These are phyloP conservation scores for Termitomyces sp. DNA, from an alignment of 768 basidiomycete species.

Conservation along the genomic window DNA sequence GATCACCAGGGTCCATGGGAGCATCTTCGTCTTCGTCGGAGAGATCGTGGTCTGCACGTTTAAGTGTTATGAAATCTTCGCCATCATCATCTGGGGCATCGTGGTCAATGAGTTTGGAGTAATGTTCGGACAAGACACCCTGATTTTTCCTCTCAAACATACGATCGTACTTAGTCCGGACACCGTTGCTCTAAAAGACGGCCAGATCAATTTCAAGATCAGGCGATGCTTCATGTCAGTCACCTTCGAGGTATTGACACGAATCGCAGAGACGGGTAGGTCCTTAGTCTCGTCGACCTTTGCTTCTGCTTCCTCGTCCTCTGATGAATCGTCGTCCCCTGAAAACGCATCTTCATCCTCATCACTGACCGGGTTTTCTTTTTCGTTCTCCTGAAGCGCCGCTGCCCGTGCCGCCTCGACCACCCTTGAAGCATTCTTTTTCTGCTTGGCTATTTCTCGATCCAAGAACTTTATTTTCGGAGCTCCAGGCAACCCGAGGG, in stretches of 20 bases:
- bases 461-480: slow-evolving; percentile 91
- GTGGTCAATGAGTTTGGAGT: slow-evolving; percentile 81
- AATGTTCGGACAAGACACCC: slow-evolving; percentile 85
- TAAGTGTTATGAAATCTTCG: slow-evolving; percentile 92
- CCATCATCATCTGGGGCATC: slow-evolving; percentile 35
- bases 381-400: slow-evolving; percentile 15
- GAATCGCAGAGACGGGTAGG: slow-evolving; percentile 2
- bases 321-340: background rate
- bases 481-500: slow-evolving; percentile 88
- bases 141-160: slow-evolving; percentile 99
- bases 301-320: slow-evolving; percentile 19
- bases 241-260: slow-evolving; percentile 36
- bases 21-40: slow-evolving; percentile 24
- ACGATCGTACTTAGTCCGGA: slow-evolving; percentile 92
- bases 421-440: slow-evolving; percentile 66
- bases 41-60: slow-evolving; percentile 84
- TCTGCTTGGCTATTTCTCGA: slow-evolving; percentile 61
- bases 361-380: slow-evolving; percentile 6
- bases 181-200: slow-evolving; percentile 26
- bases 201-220: background rate
- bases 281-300: slow-evolving; percentile 16
- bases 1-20: slow-evolving; percentile 29
- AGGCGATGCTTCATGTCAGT: slow-evolving; percentile 4
- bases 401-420: slow-evolving; percentile 26
- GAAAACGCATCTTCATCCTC: background rate